Evolutionary conservation across 2,329 filamentous ascomycete genomes (phyloP).

Genomic region (Geoglossum cookeanum): DNA sequence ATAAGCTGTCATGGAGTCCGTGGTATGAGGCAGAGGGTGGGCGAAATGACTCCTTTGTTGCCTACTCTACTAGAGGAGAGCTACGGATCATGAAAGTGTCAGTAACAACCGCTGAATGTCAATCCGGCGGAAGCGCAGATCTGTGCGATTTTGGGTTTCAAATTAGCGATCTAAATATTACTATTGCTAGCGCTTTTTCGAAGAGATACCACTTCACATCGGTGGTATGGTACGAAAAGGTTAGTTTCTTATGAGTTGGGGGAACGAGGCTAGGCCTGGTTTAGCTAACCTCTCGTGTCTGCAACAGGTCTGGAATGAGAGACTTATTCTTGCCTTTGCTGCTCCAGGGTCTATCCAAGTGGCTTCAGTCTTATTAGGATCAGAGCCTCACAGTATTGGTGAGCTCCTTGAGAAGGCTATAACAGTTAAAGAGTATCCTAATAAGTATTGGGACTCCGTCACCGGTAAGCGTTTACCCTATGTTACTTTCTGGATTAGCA

Average conservation of each 20-base stretch:
- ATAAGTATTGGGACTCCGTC: conserved; percentile 17
- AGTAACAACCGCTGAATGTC: neutral
- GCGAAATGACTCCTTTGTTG: conserved; percentile 16
- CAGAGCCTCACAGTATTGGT: neutral
- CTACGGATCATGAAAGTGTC: neutral
- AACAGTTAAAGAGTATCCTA: conserved; percentile 5
- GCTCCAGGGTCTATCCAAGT: conserved; percentile 2
- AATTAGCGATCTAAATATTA: neutral
- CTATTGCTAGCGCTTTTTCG: neutral
- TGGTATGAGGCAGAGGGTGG: conserved; percentile 14
- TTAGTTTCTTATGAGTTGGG: neutral
- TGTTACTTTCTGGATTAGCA: neutral
- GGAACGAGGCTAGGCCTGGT: neutral
- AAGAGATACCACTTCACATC: neutral
- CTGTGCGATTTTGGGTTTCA: neutral
- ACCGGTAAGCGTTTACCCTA: conserved; percentile 16
- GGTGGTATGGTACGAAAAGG: conserved; percentile 1
- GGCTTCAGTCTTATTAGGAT: neutral
- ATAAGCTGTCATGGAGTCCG: conserved; percentile 22
- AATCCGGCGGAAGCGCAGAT: neutral
- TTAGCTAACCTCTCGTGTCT: neutral
- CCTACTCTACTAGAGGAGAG: conserved; percentile 11
- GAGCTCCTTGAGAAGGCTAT: conserved; percentile 3
- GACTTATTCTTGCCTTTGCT: neutral
- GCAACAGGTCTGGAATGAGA: neutral